These are phyloP conservation scores for Volvariella surrecta DNA, from an alignment of 1,284 basidiomycete genomes.

Conservation along the genomic window DNA sequence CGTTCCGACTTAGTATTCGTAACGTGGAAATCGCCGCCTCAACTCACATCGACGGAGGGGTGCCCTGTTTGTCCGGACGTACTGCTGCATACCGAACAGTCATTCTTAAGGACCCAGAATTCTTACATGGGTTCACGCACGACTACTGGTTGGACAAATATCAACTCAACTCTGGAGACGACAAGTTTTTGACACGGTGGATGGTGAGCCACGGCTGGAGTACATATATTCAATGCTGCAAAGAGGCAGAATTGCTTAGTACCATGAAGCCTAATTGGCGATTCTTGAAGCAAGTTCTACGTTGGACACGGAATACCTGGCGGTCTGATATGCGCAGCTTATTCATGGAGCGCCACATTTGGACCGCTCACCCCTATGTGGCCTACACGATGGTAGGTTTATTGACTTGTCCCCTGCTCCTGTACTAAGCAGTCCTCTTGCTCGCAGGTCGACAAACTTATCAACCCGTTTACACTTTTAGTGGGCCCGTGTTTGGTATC, in stretches of 20 bases:
- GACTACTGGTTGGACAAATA: conserved; percentile 91
- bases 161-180: conserved; percentile 87
- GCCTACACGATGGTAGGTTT: conserved; percentile 77
- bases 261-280: conserved; percentile 97
- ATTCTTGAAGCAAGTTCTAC: conserved; percentile 85
- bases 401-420: conserved; percentile 2
- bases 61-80: conserved; percentile 86
- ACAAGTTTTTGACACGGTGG: conserved; percentile 94
- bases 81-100: conserved; percentile 90
- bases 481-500: conserved; percentile 75
- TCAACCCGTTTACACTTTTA: conserved; percentile 85
- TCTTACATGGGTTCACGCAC: conserved; percentile 87
- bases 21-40: conserved; percentile 87
- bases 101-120: conserved; percentile 90
- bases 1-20: conserved; percentile 84
- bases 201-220: conserved; percentile 93
- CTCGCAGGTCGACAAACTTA: conserved; percentile 74
- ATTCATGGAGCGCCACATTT: conserved; percentile 82
- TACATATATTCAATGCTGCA: conserved; percentile 88
- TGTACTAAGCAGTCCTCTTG: conserved; percentile 6
- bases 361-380: conserved; percentile 86
- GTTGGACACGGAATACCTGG: conserved; percentile 94
- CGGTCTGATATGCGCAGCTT: conserved; percentile 80
- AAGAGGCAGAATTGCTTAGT: conserved; percentile 82
- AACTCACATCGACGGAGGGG: conserved; percentile 87